Evolutionary conservation across 208 protist genomes (phyloP), one percentile per base, ranked within the genome.

Genomic region (Leishmania mexicana): DNA sequence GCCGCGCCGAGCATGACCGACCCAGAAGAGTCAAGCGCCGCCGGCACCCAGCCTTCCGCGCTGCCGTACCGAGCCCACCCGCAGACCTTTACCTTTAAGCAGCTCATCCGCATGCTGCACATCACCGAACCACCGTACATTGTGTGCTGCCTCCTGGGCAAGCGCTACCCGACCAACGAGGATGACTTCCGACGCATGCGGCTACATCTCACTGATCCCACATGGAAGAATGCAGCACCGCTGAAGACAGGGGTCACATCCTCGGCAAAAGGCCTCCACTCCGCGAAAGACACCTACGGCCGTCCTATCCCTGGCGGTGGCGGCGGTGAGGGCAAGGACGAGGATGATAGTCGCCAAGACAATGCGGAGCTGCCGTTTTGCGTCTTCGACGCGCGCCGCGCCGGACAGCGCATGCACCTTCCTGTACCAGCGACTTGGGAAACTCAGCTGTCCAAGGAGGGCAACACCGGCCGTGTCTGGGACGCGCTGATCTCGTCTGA

Each of bases 391-490:
- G 57, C 86, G 0, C 47, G 80, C 13, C 70, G 83, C 15, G 91
- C 92, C n/a, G 96, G 96, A 60, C 89, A 85, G 76, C 94, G 98
- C n/a, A 99, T 99, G 98, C 95, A 92, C 10, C 88, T 99, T 70
- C 89, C 90, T 3, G 82, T 96, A 1, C 94, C 96, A 40, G 86
- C 91, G 51, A 99, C 97, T 10, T 99, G 98, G 98, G 97, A 99
- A 75, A 98, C 93, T 15, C 81, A 87, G 65, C 72, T 99, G 1
- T 88, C 97, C 3, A 85, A 85, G 24, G 75, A 89, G 64, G 98
- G 98, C 70, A 99, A 99, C 87, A 92, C 58, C 1, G 89, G 90
- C 15, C 51, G 45, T 8, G 95, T 97, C 5, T 99, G 98, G 98
- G 95, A 99, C 81, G 81, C 85, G 40, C 88, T 99, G 17, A 85